Conservation (phyloP, 345 rosid genomes). For the Noccaea caerulescens region DNA sequence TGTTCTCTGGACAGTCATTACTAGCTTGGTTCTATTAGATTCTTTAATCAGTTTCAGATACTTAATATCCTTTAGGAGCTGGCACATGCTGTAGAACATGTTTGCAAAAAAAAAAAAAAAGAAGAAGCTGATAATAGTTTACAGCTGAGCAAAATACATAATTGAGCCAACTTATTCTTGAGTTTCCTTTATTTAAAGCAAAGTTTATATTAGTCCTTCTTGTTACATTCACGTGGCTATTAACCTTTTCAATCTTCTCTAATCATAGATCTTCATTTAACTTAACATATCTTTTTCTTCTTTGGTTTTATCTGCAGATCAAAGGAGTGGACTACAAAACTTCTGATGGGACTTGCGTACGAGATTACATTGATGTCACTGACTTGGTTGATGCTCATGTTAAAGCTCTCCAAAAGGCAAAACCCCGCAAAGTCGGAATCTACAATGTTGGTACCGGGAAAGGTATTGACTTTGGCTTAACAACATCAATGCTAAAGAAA, state of each 20-base stretch:
- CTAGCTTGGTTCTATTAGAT: not conserved
- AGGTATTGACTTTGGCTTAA: slow-evolving; percentile 41
- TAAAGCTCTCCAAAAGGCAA: slow-evolving; percentile 61
- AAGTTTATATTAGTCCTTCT: slow-evolving; percentile 17
- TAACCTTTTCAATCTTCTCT: slow-evolving; percentile 10
- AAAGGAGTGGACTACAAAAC: slow-evolving; percentile 73
- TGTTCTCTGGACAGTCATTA: slow-evolving; percentile 31
- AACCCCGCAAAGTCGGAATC: slow-evolving; percentile 59
- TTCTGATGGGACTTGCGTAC: slow-evolving; percentile 58
- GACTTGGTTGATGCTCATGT: slow-evolving; percentile 72
- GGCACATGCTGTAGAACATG: slow-evolving; percentile 45
- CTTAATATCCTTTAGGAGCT: slow-evolving; percentile 18
- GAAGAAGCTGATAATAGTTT: slow-evolving; percentile 28
- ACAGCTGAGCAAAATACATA: slow-evolving; percentile 41
- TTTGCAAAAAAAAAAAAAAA: slow-evolving; percentile 18
- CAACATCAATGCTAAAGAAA: not conserved
- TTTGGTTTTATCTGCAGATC: slow-evolving; percentile 38
- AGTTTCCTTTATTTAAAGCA: slow-evolving; percentile 26
- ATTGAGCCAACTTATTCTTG: slow-evolving; percentile 32
- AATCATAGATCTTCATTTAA: slow-evolving; percentile 31
- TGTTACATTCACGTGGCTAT: slow-evolving; percentile 39
- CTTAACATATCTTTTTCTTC: not conserved
- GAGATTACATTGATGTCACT: slow-evolving; percentile 67
- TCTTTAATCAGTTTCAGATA: slow-evolving; percentile 16
- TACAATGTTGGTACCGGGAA: slow-evolving; percentile 68